Base-by-base conservation (phyloP, 331 rosid species). In the Dryas integrifolia region DNA sequence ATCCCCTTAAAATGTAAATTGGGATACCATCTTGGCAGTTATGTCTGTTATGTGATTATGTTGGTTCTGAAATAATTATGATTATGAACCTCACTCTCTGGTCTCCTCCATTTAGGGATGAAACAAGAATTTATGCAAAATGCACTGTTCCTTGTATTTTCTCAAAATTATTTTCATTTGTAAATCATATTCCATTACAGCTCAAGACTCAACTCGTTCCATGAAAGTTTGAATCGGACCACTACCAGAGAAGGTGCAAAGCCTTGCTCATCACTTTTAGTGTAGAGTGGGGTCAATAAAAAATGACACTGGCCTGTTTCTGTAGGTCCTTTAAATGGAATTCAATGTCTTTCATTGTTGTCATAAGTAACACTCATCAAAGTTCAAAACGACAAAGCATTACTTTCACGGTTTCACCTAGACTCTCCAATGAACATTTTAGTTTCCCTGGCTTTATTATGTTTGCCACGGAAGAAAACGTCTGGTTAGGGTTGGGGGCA, bases 401-500 rank as follows among this genome's bases (percentile, higher is more conserved):
- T 5, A n/a, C 59, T n/a, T 53, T 53, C 24, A 21, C 24, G 24
- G 24, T 21, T 21, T 21, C 58, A n/a, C 30, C 30, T 30, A 30
- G 35, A 30, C 35, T 30, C 35, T 30, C 0, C 35, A 30, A 30
- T 30, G 35, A 30, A 30, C 24, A 21, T 1, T 1, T 30, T 1
- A 30, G 35, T 30, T 30, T 30, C 35, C 35, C 2, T 30, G 35
- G 35, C 35, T 30, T 60, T 60, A 58, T 58, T 58, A 26, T 4
- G 56, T 51, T 18, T 4, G 4, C 43, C 24, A n/a, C 46, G 14
- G 12, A 24, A 21, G 65, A 24, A 56, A 56, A 43, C n/a, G 65
- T 70, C 24, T 56, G 75, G 21, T 21, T 56, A 65, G 65, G 64
- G n/a, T 13, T 56, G 52, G 30, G 59, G 24, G 41, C 10, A 52